Base-by-base conservation (phyloP, 139 green algal species). In the Micractinium sp. region DNA sequence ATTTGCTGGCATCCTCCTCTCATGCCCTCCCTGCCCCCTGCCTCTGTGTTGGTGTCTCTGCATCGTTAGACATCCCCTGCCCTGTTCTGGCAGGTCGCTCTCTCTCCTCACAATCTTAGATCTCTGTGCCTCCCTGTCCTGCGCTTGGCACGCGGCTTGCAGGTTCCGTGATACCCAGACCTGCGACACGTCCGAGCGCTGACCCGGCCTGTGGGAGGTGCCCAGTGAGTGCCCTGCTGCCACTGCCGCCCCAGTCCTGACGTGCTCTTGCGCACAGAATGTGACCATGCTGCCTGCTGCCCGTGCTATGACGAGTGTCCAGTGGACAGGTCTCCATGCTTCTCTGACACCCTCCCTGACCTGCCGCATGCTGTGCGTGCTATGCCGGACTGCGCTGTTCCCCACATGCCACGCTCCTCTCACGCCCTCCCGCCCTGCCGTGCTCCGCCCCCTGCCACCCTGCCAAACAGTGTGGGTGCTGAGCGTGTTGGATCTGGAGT, bases 171-270 rank as follows among this genome's bases (percentile, higher is more conserved):
- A 87, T 38, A 87, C 83, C 27, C 83, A 87, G 38, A 31, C 29
- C 2, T 87, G 83, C 83, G 36, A 79, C 38, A 22, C 19, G 0
- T 22, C 38, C 29, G 87, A 90, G 87, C 87, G 87, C 63, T 86
- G 38, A 20, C 87, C 87, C 0, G 87, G 87, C 38, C 38, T 90
- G 38, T 90, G 87, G 87, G 78, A 90, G 63, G 71, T 90, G 39
- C 87, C 87, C 3, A 29, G 83, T 87, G 38, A 87, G 83, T 67
- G 29, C 38, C 73, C 35, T 16, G 29, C 75, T 81, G 75, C 20
- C 75, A 56, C 13, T 56, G 36, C 15, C 5, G 35, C 75, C 35
- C 75, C 22, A 27, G 5, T 56, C n/a, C n/a, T n/a, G n/a, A n/a
- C n/a, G n/a, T n/a, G n/a, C n/a, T n/a, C n/a, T n/a, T n/a, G n/a